Conservation (phyloP, 345 rosid genomes). For the Carallia pectinifolia region DNA sequence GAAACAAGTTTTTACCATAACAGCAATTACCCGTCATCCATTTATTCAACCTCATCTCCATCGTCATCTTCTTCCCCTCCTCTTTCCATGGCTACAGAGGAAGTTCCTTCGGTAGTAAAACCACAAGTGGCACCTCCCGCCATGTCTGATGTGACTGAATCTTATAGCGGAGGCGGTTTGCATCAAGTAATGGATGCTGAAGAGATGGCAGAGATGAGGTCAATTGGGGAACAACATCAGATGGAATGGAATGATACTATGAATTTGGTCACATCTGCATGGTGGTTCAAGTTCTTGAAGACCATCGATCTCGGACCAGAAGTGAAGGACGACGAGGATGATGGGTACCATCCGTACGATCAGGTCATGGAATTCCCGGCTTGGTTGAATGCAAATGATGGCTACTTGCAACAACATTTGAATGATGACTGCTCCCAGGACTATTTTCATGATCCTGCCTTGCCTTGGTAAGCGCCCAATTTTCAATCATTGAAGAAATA, state of each 20-base stretch:
- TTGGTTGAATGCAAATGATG: conserved; percentile 72
- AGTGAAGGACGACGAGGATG: conserved; percentile 39
- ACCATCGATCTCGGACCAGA: conserved; percentile 47
- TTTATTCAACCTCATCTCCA: conserved; percentile 47
- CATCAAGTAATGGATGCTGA: conserved; percentile 63
- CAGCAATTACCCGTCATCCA: conserved; percentile 35
- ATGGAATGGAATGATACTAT: conserved; percentile 80
- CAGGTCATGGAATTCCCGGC: conserved; percentile 77
- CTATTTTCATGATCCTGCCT: conserved; percentile 54
- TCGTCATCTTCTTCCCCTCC: conserved; percentile 58
- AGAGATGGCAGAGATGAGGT: conserved; percentile 73
- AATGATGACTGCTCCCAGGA: conserved; percentile 48
- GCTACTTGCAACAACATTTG: conserved; percentile 57
- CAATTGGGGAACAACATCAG: conserved; percentile 73
- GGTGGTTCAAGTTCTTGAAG: conserved; percentile 78
- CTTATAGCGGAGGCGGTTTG: conserved; percentile 44
- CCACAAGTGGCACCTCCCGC: conserved; percentile 13
- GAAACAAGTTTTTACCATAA: conserved; percentile 47
- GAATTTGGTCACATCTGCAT: conserved; percentile 66
- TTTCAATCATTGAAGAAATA: not conserved
- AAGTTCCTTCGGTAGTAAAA: conserved; percentile 14
- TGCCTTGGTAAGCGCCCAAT: conserved; percentile 61
- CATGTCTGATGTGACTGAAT: conserved; percentile 27
- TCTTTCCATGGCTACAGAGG: conserved; percentile 17
- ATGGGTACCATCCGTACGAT: conserved; percentile 56